These are phyloP conservation scores for Vaccinium vitisidaea DNA, from an alignment of 148 eudicot species.

Conservation along the genomic window DNA sequence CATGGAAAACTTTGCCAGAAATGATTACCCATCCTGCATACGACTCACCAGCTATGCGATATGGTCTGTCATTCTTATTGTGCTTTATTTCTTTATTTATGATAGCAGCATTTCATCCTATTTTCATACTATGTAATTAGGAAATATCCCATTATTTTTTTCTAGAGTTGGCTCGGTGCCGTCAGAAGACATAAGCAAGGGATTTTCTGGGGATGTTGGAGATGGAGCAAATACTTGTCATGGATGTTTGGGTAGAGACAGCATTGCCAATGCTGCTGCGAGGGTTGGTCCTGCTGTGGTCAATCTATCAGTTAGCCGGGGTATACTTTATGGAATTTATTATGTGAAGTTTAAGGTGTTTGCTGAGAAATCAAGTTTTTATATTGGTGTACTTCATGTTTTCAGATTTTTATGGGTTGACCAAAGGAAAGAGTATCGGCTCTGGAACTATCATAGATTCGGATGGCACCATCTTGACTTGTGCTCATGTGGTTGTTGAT, in stretches of 20 bases:
- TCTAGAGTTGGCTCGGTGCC: slow-evolving; percentile 49
- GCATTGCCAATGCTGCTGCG: slow-evolving; percentile 89
- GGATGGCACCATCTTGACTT: slow-evolving; percentile 69
- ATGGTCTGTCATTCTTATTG: slow-evolving; percentile 32
- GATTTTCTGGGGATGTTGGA: slow-evolving; percentile 31
- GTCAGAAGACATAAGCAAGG: slow-evolving; percentile 37
- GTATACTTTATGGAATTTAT: slow-evolving; percentile 29
- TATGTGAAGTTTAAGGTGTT: slow-evolving; percentile 14
- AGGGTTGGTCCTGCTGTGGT: slow-evolving; percentile 91
- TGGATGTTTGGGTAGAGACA: slow-evolving; percentile 64
- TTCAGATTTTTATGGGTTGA: slow-evolving; percentile 61
- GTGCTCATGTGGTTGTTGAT: slow-evolving; percentile 70
- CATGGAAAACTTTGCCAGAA: slow-evolving; percentile 39
- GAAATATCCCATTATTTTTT: slow-evolving; percentile 39
- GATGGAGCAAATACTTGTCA: slow-evolving; percentile 47
- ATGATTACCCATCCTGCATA: slow-evolving; percentile 21
- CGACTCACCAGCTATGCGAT: slow-evolving; percentile 27
- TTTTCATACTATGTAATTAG: slow-evolving; percentile 33
- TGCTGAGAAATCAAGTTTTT: slow-evolving; percentile 9
- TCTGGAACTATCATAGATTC: slow-evolving; percentile 72
- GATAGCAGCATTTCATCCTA: neutral
- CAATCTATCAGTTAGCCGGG: slow-evolving; percentile 72
- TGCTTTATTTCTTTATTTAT: neutral
- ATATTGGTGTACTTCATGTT: neutral
- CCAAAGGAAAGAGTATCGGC: slow-evolving; percentile 67